Base-by-base conservation (phyloP, 2,329 filamentous ascomycete genomes). In the Curvularia eragrostidis region DNA sequence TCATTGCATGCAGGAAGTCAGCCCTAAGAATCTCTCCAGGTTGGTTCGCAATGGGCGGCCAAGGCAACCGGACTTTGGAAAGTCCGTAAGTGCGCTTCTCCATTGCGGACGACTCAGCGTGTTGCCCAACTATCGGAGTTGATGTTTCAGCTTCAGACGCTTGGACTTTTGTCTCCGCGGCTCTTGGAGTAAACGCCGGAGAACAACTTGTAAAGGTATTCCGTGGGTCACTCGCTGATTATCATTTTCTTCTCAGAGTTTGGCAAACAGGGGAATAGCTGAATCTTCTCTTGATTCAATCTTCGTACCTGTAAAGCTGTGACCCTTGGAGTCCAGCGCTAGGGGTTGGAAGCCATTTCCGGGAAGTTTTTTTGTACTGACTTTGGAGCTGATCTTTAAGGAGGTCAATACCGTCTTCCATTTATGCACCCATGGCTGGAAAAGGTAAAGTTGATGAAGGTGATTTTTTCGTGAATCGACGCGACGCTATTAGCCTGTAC, bases 1-100 rank as follows among this genome's bases (percentile, higher is more conserved):
- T 61, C 80, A 87, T 82, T 0, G 84, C 83, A 54, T 82, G 79
- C 5, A 87, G 63, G 58, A 87, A 84, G 52, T 86, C 84, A 5
- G 63, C 71, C 84, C 84, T 87, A 0, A 78, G 44, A 0, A 87
- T 63, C 65, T 87, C 84, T 3, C 81, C 82, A 0, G 81, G 80
- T 5, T 0, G 77, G 69, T 1, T 80, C 72, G 0, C 66, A 73
- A 0, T 55, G 39, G 3, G 71, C 53, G 4, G 79, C 72, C 5
- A 67, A 56, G 74, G 76, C 57, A 84, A 82, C 0, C 83, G 63
- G 0, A 74, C 72, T 8, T 59, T 62, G 66, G 83, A 81, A 15
- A 80, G 78, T 52, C 78, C 80, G 54, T 72, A 66, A 0, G 77
- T 72, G 10, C 79, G 76, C 28, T 68, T 66, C 34, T 59, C 53